Percentiles rank a stretch among this genome's conserved stretches.
Conservation (phyloP, 1,284 basidiomycete species). For the Athelia psychrophila region DNA sequence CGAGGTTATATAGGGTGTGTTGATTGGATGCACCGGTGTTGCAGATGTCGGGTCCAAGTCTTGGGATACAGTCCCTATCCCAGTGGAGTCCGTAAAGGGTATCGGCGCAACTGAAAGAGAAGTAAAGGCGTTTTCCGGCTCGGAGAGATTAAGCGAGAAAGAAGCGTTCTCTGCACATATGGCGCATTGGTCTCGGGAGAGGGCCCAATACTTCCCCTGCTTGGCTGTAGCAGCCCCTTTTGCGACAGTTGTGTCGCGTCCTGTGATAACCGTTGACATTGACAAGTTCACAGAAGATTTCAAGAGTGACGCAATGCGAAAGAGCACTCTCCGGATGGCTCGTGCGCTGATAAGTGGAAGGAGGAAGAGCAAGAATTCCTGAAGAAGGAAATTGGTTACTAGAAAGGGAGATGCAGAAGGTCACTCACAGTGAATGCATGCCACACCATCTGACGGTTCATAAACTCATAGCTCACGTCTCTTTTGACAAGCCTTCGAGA, state of each 20-base stretch:
- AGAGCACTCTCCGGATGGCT: constrained; percentile 56
- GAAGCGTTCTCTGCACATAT: constrained; percentile 76
- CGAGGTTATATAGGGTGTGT: constrained; percentile 71
- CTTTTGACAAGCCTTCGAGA: constrained; percentile 69
- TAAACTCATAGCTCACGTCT: constrained; percentile 96
- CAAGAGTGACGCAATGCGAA: constrained; percentile 30
- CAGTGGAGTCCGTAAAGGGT: constrained; percentile 7
- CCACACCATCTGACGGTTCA: constrained; percentile 99
- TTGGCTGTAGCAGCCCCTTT: constrained; percentile 19
- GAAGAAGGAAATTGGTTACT: constrained; percentile 5
- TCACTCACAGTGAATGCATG: constrained; percentile 88
- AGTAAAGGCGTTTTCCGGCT: constrained; percentile 48
- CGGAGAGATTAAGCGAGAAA: constrained; percentile 53
- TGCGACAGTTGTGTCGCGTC: constrained; percentile 11
- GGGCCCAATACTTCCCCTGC: constrained; percentile 60
- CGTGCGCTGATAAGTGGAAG: constrained; percentile 81
- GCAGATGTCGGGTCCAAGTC: constrained; percentile 27
- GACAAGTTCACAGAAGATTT: constrained; percentile 36
- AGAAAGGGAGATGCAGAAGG: not conserved
- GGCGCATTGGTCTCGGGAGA: constrained; percentile 70
- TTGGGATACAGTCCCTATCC: constrained; percentile 12
- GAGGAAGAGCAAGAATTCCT: constrained; percentile 96
- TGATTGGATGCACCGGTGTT: constrained; percentile 58
- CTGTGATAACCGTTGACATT: constrained; percentile 18
- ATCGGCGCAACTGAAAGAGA: constrained; percentile 26